phyloP scores from a whole-genome alignment of 495 filamentous ascomycete species.

The Neurospora pannonica region DNA sequence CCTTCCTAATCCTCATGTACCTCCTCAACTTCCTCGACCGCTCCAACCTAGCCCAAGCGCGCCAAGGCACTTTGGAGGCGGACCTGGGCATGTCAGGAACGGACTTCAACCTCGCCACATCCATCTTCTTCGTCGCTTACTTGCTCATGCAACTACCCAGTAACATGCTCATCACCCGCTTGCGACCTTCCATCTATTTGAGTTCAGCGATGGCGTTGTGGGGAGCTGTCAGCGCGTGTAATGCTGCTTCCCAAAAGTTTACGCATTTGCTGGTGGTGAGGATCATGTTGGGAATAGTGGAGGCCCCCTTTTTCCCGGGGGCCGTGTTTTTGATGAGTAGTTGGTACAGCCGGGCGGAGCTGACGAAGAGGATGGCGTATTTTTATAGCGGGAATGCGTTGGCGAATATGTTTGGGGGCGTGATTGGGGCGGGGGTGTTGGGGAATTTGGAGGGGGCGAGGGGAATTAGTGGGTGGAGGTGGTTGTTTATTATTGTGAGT shows the following conservation, averaged over 20 bases:
- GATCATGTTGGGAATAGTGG: conserved; percentile 56
- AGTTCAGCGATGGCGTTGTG: conserved; percentile 49
- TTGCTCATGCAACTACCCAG: conserved; percentile 47
- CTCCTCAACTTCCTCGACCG: conserved; percentile 39
- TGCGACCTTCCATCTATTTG: conserved; percentile 44
- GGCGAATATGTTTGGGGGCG: conserved; percentile 49
- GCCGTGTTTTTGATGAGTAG: conserved; percentile 41
- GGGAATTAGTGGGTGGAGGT: conserved; percentile 32
- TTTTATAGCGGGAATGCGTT: conserved; percentile 49
- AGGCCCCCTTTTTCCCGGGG: conserved; percentile 45
- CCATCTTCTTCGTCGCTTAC: conserved; percentile 50
- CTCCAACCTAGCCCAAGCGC: conserved; percentile 33
- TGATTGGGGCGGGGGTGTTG: conserved; percentile 46
- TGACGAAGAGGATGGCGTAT: conserved; percentile 43
- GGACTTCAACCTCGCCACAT: conserved; percentile 46
- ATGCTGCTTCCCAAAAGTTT: conserved; percentile 45
- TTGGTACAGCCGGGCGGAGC: conserved; percentile 42
- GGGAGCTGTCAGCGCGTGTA: conserved; percentile 50
- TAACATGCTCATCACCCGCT: conserved; percentile 42
- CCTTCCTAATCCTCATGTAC: conserved; percentile 34
- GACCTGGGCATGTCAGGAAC: conserved; percentile 38
- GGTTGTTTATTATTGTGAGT: conserved; percentile 21
- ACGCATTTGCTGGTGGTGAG: conserved; percentile 46
- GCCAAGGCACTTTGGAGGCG: conserved; percentile 34
- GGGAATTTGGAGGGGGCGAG: conserved; percentile 28